Base-by-base conservation (phyloP, 306 rosid species). In the Hippophae rhamnoides region DNA sequence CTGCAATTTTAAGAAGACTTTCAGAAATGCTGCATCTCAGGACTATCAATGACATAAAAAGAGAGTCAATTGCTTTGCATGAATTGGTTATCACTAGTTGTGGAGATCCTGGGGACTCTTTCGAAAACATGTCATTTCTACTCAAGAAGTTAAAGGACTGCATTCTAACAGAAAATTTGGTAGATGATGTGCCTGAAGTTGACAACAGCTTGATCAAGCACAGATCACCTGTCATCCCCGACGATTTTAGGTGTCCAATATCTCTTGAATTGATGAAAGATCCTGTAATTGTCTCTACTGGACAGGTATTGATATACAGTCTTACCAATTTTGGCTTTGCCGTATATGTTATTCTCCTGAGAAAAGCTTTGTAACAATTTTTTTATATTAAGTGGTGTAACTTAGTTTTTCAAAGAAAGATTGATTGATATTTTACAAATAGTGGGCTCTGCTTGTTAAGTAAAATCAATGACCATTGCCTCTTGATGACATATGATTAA, bases 261-360 rank as follows among this genome's bases (percentile, higher is more conserved):
- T 93, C 99, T 65, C 94, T 93, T 49, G 97, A 93, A 69, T 69
- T 88, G 61, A 88, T 93, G 99, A 86, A 84, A 76, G 97, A 93
- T 80, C 99, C 97, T 13, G 99, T 93, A 13, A 86, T 88, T 58
- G 90, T 93, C 65, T 86, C 99, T 51, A 93, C 97, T 18, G 97
- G 99, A 71, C 99, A 88, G 99, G 99, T 93, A 86, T 13, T 43
- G 49, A 52, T 64, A 10, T 3, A 23, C 57, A n/a, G n/a, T 18
- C 23, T 18, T 43, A 61, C 59, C 69, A 7, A 47, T 45, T 61
- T 18, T 18, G 23, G 23, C 23, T 18, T 18, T 18, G 23, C 23
- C 1, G 1, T 18, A 18, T 18, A 18, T 18, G 23, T 18, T 18
- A 18, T 18, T 18, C 23, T 18, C 23, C 23, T 18, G 1, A 18